Conservation (phyloP, 108 stramenopile species). For the Parietichytrium sp. region DNA sequence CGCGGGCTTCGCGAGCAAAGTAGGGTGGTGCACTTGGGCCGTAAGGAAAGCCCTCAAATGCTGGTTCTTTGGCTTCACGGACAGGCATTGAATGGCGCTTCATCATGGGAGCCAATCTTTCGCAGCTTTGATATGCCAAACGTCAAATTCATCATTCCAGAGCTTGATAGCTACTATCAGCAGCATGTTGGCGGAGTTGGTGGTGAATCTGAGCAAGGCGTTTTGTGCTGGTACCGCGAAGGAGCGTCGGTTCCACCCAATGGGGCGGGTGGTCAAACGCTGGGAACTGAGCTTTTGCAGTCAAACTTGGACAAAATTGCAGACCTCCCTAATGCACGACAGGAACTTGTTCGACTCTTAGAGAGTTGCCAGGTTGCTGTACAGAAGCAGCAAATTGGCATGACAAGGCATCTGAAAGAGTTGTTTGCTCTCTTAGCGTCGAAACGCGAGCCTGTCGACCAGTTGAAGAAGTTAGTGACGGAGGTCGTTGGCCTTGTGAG, state of each 20-base stretch:
- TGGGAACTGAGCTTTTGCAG: neutral
- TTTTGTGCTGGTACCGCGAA: no score
- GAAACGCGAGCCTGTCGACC: neutral
- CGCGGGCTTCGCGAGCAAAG: no score
- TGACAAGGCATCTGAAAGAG: neutral
- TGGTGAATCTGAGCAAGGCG: no score
- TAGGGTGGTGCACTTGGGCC: no score
- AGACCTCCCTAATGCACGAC: neutral
- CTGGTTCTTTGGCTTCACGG: no score
- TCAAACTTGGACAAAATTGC: neutral
- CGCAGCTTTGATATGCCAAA: neutral
- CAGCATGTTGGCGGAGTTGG: no score
- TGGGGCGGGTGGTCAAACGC: neutral
- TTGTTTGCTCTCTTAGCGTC: slow-evolving; percentile 2
- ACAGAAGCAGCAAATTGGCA: neutral
- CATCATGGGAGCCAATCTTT: slow-evolving; percentile 26
- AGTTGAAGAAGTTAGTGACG: neutral
- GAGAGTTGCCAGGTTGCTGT: neutral
- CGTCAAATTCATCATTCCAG: slow-evolving; percentile 25
- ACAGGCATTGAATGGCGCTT: neutral
- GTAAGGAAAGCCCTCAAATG: no score
- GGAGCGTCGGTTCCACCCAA: neutral
- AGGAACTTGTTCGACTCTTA: neutral
- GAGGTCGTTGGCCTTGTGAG: neutral
- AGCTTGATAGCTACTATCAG: neutral